Percentiles rank a stretch among this genome's conserved stretches.
phyloP scores from a whole-genome alignment of 176 grass and related monocot genomes.

The Oryza meyeriana region DNA sequence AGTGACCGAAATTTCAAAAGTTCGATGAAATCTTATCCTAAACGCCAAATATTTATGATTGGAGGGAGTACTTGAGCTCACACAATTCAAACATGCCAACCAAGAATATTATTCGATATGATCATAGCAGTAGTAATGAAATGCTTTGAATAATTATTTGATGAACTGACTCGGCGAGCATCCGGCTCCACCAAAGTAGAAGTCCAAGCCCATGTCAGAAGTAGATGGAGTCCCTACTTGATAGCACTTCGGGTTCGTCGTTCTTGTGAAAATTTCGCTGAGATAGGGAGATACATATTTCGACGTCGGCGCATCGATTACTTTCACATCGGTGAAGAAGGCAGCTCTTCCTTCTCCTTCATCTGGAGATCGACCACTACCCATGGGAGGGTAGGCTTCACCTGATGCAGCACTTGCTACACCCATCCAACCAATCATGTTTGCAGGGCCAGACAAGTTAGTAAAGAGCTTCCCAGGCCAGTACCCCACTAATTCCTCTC shows the following conservation, averaged over 20 bases:
- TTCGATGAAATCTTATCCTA: too few relatives aligned
- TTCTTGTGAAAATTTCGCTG: not conserved
- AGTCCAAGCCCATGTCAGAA: not conserved
- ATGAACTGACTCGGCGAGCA: not conserved
- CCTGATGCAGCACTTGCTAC: not conserved
- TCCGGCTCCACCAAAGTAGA: not conserved
- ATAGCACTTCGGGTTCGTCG: not conserved
- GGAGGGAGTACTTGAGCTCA: too few relatives aligned
- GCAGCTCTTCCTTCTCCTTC: not conserved
- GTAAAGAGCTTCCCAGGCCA: not conserved
- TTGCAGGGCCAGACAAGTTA: not conserved
- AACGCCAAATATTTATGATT: too few relatives aligned
- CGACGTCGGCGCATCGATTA: not conserved
- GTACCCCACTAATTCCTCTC: not conserved
- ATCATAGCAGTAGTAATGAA: too few relatives aligned
- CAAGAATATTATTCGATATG: too few relatives aligned
- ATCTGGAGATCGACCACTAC: not conserved
- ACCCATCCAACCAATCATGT: not conserved
- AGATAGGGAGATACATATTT: not conserved
- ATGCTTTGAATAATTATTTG: too few relatives aligned
- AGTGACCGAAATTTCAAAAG: too few relatives aligned
- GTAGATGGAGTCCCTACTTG: not conserved
- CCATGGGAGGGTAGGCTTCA: not conserved
- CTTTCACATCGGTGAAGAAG: not conserved
- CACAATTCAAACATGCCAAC: too few relatives aligned